phyloP scores from a whole-genome alignment of 2,329 filamentous ascomycete genomes.

The Cladobotryum protrusum region DNA sequence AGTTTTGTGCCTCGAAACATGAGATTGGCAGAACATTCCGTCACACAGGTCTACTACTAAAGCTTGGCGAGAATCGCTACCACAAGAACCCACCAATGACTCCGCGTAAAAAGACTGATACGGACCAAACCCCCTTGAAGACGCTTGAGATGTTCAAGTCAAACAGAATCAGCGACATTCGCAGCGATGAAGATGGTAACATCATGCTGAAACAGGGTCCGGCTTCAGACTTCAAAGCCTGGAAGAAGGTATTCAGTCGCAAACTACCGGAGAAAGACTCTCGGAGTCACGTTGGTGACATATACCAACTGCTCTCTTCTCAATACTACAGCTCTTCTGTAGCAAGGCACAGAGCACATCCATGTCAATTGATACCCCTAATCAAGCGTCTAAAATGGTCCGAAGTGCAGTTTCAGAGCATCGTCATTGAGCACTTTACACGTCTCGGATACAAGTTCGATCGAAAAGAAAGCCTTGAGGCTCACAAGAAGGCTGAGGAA shows the following conservation, averaged over 20 bases:
- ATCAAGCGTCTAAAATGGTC: background rate
- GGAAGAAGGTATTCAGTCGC: background rate
- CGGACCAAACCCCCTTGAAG: background rate
- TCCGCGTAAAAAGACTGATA: background rate
- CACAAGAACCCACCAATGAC: background rate
- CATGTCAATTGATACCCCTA: background rate
- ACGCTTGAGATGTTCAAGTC: too few relatives aligned
- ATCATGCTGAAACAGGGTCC: background rate
- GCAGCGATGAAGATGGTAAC: background rate
- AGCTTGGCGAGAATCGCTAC: background rate
- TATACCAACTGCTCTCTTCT: background rate
- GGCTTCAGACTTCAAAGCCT: background rate
- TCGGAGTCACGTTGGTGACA: background rate
- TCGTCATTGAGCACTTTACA: background rate
- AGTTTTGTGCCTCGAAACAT: background rate
- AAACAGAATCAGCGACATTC: background rate
- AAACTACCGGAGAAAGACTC: background rate
- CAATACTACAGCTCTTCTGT: background rate
- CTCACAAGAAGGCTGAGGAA: background rate
- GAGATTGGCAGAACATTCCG: background rate
- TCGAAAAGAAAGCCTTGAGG: too few relatives aligned
- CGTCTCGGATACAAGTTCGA: background rate
- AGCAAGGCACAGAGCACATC: background rate
- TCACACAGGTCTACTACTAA: background rate
- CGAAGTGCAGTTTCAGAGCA: background rate